Base-by-base conservation (phyloP, 352 stramenopile species). In the Phytopythium ostracodes region DNA sequence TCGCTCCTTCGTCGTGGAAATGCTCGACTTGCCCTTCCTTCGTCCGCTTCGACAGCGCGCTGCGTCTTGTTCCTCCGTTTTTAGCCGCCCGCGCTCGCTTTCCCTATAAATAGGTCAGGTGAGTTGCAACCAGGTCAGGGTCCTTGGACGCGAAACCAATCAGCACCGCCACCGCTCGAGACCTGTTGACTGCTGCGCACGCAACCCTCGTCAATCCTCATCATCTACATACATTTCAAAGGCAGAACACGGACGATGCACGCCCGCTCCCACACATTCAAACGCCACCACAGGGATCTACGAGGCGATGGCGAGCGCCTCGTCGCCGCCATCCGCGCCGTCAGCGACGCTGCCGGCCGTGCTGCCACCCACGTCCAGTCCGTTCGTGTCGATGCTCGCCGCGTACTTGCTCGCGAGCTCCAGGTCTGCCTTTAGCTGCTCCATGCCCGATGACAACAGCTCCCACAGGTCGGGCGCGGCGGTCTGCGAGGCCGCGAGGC, bases 361-460 rank as follows among this genome's bases (percentile, higher is more conserved):
- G 38, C 53, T 59, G 40, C 55, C 55, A 24, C 38, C 38, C 35
- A 49, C 33, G 18, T 49, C 55, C 15, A 57, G 29, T 2, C 64
- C 64, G 44, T 66, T 71, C 24, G 65, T 56, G 50, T 95, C 86
- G 59, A 95, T 92, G 66, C 85, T 95, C 25, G 81, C 81, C 10
- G 84, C 84, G 61, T 93, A 92, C 69, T 93, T 94, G 73, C 84
- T 93, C 10, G 87, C 84, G 52, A 96, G 73, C 67, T 96, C 84
- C 54, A 96, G 53, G 54, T 96, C 87, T 24, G 84, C 83, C 72
- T 96, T 94, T 15, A 96, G 76, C 71, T 96, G 87, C 65, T 96
- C 87, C 87, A 96, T 94, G n/a, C 87, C 87, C 1, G 79, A 90
- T 18, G 83, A 91, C 38, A 96, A 60, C 49, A 96, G 62, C 60